phyloP scores from a whole-genome alignment of 192 early-diverging fungal species.

The Rhizophagus clarus region DNA sequence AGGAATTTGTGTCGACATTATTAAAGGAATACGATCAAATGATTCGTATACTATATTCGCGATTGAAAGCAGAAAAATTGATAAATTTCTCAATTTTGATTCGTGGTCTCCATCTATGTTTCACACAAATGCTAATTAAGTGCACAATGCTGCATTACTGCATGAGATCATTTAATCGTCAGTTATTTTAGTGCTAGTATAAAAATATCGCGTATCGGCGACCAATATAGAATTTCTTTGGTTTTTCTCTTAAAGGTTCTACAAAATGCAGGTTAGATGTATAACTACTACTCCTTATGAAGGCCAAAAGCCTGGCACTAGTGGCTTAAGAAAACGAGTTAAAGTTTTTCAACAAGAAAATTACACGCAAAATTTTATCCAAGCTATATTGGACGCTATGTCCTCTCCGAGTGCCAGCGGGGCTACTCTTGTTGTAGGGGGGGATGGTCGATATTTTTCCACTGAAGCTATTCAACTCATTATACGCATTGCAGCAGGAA shows the following conservation, averaged over 20 bases:
- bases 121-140: too few species aligned
- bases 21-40: not conserved
- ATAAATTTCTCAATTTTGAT: too few species aligned
- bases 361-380: slow-evolving; percentile 98
- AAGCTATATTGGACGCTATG: slow-evolving; percentile 85
- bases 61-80: too few species aligned
- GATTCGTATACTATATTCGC: too few species aligned
- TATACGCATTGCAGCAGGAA: slow-evolving; percentile 82
- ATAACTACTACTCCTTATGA: not conserved
- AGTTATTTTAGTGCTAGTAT: too few species aligned
- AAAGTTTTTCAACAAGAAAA: slow-evolving; percentile 92
- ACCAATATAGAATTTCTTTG: too few species aligned
- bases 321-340: slow-evolving; percentile 93
- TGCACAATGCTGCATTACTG: too few species aligned
- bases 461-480: slow-evolving; percentile 88
- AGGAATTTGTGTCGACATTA: not conserved
- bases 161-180: too few species aligned
- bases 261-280: not conserved
- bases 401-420: slow-evolving; percentile 71
- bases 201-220: too few species aligned
- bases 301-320: slow-evolving; percentile 94
- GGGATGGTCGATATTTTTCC: slow-evolving; percentile 92
- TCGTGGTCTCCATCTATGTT: too few species aligned
- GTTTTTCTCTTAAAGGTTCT: too few species aligned
- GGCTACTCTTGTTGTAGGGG: slow-evolving; percentile 89